Conservation (phyloP, 768 basidiomycete species). For the Rhizopogon vesiculosus region DNA sequence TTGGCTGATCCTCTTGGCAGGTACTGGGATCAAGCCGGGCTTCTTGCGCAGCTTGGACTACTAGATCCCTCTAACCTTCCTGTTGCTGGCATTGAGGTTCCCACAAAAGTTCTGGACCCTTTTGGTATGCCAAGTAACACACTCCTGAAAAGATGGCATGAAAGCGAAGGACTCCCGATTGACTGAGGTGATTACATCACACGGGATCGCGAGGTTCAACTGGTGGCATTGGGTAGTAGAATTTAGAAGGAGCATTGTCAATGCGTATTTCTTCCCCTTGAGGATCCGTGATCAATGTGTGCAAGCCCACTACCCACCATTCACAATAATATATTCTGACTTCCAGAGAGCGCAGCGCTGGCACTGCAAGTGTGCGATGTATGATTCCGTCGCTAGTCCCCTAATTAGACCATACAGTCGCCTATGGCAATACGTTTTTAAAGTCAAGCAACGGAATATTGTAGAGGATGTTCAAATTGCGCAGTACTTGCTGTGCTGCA, state of each 20-base stretch:
- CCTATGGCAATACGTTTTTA: too few species aligned
- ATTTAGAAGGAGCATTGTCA: too few species aligned
- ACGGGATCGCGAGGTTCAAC: constrained; percentile 11
- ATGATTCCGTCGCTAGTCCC: too few species aligned
- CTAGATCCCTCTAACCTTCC: constrained; percentile 27
- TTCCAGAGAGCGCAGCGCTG: too few species aligned
- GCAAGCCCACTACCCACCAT: too few species aligned
- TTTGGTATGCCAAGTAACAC: constrained; percentile 36
- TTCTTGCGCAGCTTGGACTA: constrained; percentile 39
- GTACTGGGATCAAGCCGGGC: constrained; percentile 48
- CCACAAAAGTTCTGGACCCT: constrained; percentile 37
- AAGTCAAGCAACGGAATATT: too few species aligned
- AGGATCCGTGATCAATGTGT: too few species aligned
- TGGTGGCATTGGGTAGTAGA: not conserved
- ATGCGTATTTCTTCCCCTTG: not conserved
- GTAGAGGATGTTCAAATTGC: too few species aligned
- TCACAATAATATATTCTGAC: too few species aligned
- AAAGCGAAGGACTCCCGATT: constrained; percentile 31
- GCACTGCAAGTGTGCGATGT: too few species aligned
- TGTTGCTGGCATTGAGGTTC: constrained; percentile 34
- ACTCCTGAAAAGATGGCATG: constrained; percentile 31
- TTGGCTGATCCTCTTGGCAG: constrained; percentile 13
- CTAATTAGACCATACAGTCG: too few species aligned
- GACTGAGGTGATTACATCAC: constrained; percentile 18
- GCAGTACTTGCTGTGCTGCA: too few species aligned